Evolutionary conservation across 257 asterid genomes (phyloP), one percentile per base, ranked within the genome.

Genomic region (Nicotiana tabacum): DNA sequence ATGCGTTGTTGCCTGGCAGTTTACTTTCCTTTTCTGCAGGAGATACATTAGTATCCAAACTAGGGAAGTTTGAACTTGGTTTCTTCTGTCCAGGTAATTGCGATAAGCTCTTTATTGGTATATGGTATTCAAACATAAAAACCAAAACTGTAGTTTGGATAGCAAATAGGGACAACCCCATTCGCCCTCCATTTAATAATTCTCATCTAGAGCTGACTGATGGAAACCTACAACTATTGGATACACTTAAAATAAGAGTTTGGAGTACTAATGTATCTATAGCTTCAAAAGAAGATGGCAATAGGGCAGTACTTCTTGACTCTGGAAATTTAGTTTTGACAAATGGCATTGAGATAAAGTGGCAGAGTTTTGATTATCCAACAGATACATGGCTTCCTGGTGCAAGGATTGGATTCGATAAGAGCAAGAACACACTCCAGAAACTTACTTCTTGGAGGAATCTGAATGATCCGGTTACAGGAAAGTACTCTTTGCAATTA

Each of bases 101-200:
- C 3, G 74, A 61, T 39, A 82, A 80, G 60, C 76, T 16, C 5
- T 89, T 85, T 62, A 27, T 87, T 18, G 92, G 89, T 24, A 88
- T 91, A 55, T 88, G 91, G 94, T 91, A 85, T 81, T 82, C 82
- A 29, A 85, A 83, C 37, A 76, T 88, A 46, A 55, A 86, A 0
- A 30, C 2, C 0, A 82, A 32, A 79, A 84, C 92, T 2, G 89
- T 87, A 30, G 90, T 86, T 56, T 89, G 88, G 92, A 85, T 89
- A 17, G 90, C 88, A 55, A 86, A 86, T 79, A 83, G 90, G 80
- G 43, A 83, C 61, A 74, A 24, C 56, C 88, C 88, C 43, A 68
- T 88, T 17, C 39, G 6, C 39, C 61, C 21, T 70, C 58, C 78
- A 0, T 39, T 70, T 60, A 70, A 70, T 21, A 43, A 72, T 72